Conservation (phyloP, 192 early-diverging fungal genomes). For the Coemansia sp. region DNA sequence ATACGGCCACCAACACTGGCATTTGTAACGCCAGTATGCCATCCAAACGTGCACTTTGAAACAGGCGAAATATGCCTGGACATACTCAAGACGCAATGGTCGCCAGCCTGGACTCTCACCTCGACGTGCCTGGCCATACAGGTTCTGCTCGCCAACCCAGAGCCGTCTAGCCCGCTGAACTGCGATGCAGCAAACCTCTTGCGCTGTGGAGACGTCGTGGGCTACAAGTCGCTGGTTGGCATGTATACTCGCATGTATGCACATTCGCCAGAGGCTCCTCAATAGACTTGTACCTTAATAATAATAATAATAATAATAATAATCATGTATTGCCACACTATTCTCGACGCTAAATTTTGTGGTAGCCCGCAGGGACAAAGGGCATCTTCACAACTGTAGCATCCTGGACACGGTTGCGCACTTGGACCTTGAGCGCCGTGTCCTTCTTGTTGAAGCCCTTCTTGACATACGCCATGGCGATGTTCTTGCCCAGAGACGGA, state of each 20-base stretch:
- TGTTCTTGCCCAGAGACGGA: conserved; percentile 91
- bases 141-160: conserved; percentile 83
- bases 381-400: conserved; percentile 93
- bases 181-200: conserved; percentile 95
- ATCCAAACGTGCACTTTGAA: conserved; percentile 94
- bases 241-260: conserved; percentile 87
- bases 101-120: conserved; percentile 92
- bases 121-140: conserved; percentile 84
- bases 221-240: conserved; percentile 83
- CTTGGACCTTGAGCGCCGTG: conserved; percentile 91
- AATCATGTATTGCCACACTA: conserved; percentile 1
- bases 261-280: background rate
- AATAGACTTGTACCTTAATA: background rate
- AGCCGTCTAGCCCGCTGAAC: conserved; percentile 90
- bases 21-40: conserved; percentile 87
- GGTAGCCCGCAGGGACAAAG: conserved; percentile 85
- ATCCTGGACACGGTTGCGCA: conserved; percentile 83
- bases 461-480: conserved; percentile 97
- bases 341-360: conserved; percentile 54
- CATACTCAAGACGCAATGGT: conserved; percentile 92
- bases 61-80: conserved; percentile 98
- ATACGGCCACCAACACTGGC: conserved; percentile 67
- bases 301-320: background rate
- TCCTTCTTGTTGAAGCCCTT: conserved; percentile 88
- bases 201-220: conserved; percentile 82